Evolutionary conservation across 805 yeast genomes (phyloP).

Genomic region (Dipodascopsis uninucleata): DNA sequence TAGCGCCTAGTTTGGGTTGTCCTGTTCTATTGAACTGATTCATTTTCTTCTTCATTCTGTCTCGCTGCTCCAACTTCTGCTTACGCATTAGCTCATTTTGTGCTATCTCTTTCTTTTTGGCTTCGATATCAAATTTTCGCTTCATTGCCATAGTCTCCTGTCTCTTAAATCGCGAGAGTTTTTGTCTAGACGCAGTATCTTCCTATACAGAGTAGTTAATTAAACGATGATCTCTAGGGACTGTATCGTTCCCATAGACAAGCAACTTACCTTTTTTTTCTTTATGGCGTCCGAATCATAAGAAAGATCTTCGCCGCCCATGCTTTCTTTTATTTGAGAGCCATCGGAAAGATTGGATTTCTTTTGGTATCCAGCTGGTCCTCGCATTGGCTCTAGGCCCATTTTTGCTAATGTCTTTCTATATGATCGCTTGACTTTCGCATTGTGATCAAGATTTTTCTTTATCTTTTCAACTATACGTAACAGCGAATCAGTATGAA

Average conservation of each 20-base stretch:
- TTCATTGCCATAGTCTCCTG: conserved; percentile 16
- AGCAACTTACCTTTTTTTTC: too few species aligned
- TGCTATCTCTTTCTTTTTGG: conserved; percentile 2
- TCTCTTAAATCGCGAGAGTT: conserved; percentile 12
- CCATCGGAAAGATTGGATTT: too few species aligned
- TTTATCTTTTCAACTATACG: conserved; percentile 20
- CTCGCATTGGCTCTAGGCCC: conserved; percentile 14
- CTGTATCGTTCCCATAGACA: too few species aligned
- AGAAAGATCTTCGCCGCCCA: too few species aligned
- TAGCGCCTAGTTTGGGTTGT: conserved; percentile 24
- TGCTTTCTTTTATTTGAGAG: too few species aligned
- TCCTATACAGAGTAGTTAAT: too few species aligned
- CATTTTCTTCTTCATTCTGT: conserved; percentile 13
- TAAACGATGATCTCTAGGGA: too few species aligned
- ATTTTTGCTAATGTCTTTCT: conserved; percentile 15
- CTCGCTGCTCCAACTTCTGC: conserved; percentile 12
- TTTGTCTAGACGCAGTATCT: too few species aligned
- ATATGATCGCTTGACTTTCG: conserved; percentile 21
- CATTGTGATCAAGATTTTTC: conserved; percentile 17
- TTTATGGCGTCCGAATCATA: too few species aligned
- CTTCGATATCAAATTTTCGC: conserved; percentile 11
- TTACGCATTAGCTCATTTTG: conserved; percentile 10
- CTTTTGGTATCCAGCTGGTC: too few species aligned
- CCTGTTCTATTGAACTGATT: conserved; percentile 18
- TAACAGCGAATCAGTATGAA: neutral